Percentiles rank a stretch among this genome's conserved stretches.
Conservation (phyloP, 805 yeast species). For the Kluyveromyces dobzhanskii region DNA sequence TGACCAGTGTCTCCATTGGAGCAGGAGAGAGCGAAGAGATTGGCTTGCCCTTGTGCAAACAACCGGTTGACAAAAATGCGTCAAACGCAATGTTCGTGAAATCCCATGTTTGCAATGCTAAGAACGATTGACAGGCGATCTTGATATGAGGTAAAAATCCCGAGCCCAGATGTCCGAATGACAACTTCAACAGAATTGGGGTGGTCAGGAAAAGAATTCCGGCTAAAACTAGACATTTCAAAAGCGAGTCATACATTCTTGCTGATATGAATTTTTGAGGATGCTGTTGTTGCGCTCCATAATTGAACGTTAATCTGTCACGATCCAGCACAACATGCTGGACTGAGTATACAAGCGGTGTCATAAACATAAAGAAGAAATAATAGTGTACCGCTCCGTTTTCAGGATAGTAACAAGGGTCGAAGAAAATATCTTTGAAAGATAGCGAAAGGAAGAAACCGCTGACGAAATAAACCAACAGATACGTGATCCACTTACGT, state of each 20-base stretch:
- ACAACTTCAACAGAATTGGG: conserved; percentile 33
- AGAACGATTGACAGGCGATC: conserved; percentile 30
- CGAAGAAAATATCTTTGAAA: conserved; percentile 12
- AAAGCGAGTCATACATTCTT: conserved; percentile 27
- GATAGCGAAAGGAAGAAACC: conserved; percentile 20
- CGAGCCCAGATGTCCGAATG: conserved; percentile 32
- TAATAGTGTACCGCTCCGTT: conserved; percentile 11
- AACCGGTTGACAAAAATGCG: conserved; percentile 64
- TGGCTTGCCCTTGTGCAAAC: conserved; percentile 57
- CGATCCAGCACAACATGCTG: conserved; percentile 48
- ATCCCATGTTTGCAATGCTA: conserved; percentile 42
- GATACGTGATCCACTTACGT: conserved; percentile 22
- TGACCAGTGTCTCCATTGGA: conserved; percentile 53
- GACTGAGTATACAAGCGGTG: conserved; percentile 39
- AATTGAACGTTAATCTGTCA: conserved; percentile 42
- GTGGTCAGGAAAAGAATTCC: conserved; percentile 28
- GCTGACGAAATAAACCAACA: conserved; percentile 14
- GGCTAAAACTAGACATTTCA: conserved; percentile 24
- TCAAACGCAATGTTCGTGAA: conserved; percentile 47
- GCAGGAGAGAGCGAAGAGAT: conserved; percentile 46
- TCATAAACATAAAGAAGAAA: conserved; percentile 28
- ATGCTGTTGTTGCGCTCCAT: conserved; percentile 31
- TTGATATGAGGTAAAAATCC: conserved; percentile 23
- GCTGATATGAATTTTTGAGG: conserved; percentile 29
- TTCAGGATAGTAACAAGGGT: not conserved